phyloP scores from a whole-genome alignment of 495 filamentous ascomycete genomes.

The Polyplosphaeria fusca region DNA sequence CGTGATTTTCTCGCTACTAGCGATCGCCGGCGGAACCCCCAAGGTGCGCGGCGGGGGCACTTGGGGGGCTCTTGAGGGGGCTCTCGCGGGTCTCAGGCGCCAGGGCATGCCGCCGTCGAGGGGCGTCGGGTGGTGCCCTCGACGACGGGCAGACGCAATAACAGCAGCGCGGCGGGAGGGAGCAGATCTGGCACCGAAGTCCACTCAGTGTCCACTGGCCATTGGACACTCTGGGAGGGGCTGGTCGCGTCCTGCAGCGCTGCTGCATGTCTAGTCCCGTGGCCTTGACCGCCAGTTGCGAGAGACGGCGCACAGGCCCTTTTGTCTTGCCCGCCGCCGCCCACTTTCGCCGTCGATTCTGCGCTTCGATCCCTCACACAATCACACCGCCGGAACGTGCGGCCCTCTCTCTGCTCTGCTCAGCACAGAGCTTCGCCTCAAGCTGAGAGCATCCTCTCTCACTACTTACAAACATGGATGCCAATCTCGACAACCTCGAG shows the following conservation, averaged over 20 bases:
- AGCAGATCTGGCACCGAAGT: slow-evolving; percentile 3
- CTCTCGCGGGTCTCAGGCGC: too few relatives aligned
- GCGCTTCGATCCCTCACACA: slow-evolving; percentile 20
- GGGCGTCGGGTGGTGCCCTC: too few relatives aligned
- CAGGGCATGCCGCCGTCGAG: too few relatives aligned
- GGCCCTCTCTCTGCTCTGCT: slow-evolving; percentile 13
- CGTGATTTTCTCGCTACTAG: slow-evolving; percentile 2
- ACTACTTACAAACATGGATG: slow-evolving; percentile 23
- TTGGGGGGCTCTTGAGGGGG: too few relatives aligned
- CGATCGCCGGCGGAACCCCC: background rate
- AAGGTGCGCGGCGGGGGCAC: background rate
- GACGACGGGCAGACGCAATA: too few relatives aligned
- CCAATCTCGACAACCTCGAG: slow-evolving; percentile 23
- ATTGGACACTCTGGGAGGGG: slow-evolving; percentile 8
- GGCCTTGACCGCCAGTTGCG: slow-evolving; percentile 27
- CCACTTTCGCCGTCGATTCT: slow-evolving; percentile 15
- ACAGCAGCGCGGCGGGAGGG: slow-evolving; percentile 17
- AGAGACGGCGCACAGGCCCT: background rate
- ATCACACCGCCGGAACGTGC: slow-evolving; percentile 24
- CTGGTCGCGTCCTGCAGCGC: slow-evolving; percentile 8
- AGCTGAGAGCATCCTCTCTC: slow-evolving; percentile 6
- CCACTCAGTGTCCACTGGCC: background rate
- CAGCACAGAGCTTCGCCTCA: slow-evolving; percentile 17
- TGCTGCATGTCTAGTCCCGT: slow-evolving; percentile 15
- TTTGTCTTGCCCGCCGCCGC: slow-evolving; percentile 11